Evolutionary conservation across 2,329 filamentous ascomycete species (phyloP).

Genomic region (Sclerotinia subarctica): DNA sequence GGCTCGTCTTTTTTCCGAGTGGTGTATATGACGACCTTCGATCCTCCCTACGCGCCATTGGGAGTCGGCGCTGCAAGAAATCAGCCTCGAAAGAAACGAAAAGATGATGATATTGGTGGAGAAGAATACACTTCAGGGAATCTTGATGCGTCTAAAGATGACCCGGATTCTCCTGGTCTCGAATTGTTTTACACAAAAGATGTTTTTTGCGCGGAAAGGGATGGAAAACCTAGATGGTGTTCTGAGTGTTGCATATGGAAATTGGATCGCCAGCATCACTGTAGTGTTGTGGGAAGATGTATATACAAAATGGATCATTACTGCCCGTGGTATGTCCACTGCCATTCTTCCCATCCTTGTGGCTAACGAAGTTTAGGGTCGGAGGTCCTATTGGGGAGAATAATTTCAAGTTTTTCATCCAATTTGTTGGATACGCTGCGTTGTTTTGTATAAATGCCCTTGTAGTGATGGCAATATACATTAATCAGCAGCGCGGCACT

Average conservation of each 20-base stretch:
- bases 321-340: slow-evolving; percentile 66
- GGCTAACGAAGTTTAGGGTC: slow-evolving; percentile 53
- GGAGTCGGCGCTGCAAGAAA: slow-evolving; percentile 42
- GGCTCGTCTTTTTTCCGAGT: slow-evolving; percentile 68
- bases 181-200: slow-evolving; percentile 79
- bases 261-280: slow-evolving; percentile 83
- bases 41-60: slow-evolving; percentile 72
- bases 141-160: slow-evolving; percentile 24
- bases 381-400: slow-evolving; percentile 87
- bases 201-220: slow-evolving; percentile 76
- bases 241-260: slow-evolving; percentile 83
- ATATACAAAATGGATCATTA: slow-evolving; percentile 79
- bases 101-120: slow-evolving; percentile 29
- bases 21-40: slow-evolving; percentile 61
- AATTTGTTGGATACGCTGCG: slow-evolving; percentile 74
- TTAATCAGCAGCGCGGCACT: slow-evolving; percentile 46
- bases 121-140: slow-evolving; percentile 30
- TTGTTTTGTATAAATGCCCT: slow-evolving; percentile 65
- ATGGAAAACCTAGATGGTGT: slow-evolving; percentile 86
- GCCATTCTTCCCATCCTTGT: not conserved
- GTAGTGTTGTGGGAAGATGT: slow-evolving; percentile 53
- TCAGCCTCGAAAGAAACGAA: slow-evolving; percentile 30
- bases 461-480: slow-evolving; percentile 60
- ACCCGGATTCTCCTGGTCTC: slow-evolving; percentile 63
- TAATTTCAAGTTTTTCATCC: slow-evolving; percentile 87